Conservation (phyloP, 2,329 filamentous ascomycete genomes). For the Dendrostoma leiphaemia region DNA sequence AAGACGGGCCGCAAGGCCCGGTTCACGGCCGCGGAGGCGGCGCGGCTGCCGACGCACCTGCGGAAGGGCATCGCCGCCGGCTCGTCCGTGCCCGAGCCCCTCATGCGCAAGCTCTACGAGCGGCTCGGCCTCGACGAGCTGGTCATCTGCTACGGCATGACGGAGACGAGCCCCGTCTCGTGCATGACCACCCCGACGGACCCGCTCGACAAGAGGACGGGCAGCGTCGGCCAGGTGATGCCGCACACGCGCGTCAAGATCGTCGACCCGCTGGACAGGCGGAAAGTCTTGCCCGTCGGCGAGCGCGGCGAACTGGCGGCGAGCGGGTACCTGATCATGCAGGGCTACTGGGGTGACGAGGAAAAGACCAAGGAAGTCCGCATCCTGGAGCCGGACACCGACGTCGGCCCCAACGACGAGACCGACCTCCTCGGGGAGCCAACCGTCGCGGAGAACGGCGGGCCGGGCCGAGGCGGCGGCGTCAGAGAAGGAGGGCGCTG, state of each 20-base stretch:
- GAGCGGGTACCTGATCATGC: constrained; percentile 84
- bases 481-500: constrained; percentile 53
- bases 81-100: constrained; percentile 74
- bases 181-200: constrained; percentile 82
- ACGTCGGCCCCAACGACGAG: constrained; percentile 19
- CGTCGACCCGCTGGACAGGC: constrained; percentile 65
- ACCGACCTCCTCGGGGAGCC: constrained; percentile 19
- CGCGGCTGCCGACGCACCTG: constrained; percentile 42
- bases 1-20: background rate
- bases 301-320: constrained; percentile 79
- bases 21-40: constrained; percentile 13
- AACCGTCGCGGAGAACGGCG: constrained; percentile 21
- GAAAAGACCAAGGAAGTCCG: constrained; percentile 67
- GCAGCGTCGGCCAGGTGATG: constrained; percentile 75
- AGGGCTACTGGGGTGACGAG: constrained; percentile 81
- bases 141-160: constrained; percentile 97
- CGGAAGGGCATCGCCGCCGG: constrained; percentile 92
- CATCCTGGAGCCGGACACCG: constrained; percentile 32
- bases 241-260: constrained; percentile 79
- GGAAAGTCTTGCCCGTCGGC: constrained; percentile 58
- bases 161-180: constrained; percentile 77
- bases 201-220: constrained; percentile 68
- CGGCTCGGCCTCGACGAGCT: constrained; percentile 75
- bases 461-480: too few species aligned
- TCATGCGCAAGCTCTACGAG: constrained; percentile 75